phyloP scores from a whole-genome alignment of 805 yeast species.

The Hanseniaspora taiwanica region DNA sequence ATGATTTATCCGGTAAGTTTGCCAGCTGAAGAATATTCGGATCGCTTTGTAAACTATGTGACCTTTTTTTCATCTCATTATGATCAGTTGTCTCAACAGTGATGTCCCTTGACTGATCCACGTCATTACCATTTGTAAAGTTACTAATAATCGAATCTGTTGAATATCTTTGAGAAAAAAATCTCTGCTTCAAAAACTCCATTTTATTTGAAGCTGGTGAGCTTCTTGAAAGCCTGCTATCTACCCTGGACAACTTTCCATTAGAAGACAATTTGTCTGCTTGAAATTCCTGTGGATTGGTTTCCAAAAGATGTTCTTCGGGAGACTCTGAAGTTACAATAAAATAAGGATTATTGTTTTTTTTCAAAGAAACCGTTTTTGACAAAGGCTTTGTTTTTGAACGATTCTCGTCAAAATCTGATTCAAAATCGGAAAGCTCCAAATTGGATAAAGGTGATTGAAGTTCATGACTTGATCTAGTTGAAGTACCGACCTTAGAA shows the following conservation, averaged over 20 bases:
- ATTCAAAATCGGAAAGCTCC: neutral
- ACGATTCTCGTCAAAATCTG: neutral
- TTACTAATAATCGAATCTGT: constrained; percentile 16
- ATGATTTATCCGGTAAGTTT: constrained; percentile 69
- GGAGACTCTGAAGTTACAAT: neutral
- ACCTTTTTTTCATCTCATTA: constrained; percentile 4
- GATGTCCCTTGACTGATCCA: constrained; percentile 8
- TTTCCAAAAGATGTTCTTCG: no score
- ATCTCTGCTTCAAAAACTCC: neutral
- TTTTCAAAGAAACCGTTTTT: neutral
- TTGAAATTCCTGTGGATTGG: no score
- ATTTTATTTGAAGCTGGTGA: neutral
- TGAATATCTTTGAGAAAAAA: neutral
- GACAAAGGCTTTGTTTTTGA: neutral
- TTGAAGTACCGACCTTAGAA: neutral
- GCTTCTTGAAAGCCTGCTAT: neutral
- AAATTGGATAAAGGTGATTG: no score
- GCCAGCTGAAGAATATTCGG: constrained; percentile 54
- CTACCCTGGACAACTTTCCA: no score
- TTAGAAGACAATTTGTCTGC: no score
- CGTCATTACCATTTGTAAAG: no score
- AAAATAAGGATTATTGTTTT: neutral
- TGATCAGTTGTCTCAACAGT: constrained; percentile 10
- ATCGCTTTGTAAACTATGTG: constrained; percentile 2
- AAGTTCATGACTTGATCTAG: neutral